These are phyloP conservation scores for Fusarium oxysporum DNA, from an alignment of 2,329 filamentous ascomycete species.

Conservation along the genomic window DNA sequence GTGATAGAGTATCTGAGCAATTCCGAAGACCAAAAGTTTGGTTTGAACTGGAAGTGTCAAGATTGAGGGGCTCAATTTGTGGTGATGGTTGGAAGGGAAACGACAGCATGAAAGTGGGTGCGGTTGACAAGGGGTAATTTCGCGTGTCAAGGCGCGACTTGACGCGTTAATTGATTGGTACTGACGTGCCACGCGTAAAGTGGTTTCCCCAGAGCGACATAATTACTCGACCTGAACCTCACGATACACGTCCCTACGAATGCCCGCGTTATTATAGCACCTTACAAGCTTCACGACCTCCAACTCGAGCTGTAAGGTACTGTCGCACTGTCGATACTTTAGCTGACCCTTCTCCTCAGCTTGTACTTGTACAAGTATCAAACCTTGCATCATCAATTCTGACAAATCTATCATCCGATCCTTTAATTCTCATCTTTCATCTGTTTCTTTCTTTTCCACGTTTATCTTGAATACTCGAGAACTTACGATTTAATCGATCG, in stretches of 20 bases:
- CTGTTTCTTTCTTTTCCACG: background rate
- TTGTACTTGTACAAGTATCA: constrained; percentile 6
- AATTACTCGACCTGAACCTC: background rate
- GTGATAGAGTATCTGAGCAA: constrained; percentile 1
- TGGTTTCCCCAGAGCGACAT: constrained; percentile 22
- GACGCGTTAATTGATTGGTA: constrained; percentile 59
- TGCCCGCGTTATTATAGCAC: constrained; percentile 34
- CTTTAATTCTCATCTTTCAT: background rate
- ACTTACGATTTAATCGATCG: background rate
- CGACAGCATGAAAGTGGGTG: constrained; percentile 33
- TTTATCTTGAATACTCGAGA: background rate
- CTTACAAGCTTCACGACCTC: background rate
- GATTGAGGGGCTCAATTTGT: constrained; percentile 41
- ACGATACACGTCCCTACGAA: accelerated
- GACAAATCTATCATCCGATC: constrained; percentile 1
- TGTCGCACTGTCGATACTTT: background rate
- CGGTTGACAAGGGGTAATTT: constrained; percentile 39
- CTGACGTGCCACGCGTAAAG: constrained; percentile 55
- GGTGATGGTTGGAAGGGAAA: constrained; percentile 36
- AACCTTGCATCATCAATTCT: constrained; percentile 20
- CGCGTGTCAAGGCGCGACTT: constrained; percentile 43
- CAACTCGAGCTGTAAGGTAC: background rate
- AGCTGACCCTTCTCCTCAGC: constrained; percentile 19
- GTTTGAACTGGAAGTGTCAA: constrained; percentile 20
- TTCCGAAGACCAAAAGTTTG: background rate